phyloP scores from a whole-genome alignment of 495 filamentous ascomycete species.

The Penicillium argentinense region DNA sequence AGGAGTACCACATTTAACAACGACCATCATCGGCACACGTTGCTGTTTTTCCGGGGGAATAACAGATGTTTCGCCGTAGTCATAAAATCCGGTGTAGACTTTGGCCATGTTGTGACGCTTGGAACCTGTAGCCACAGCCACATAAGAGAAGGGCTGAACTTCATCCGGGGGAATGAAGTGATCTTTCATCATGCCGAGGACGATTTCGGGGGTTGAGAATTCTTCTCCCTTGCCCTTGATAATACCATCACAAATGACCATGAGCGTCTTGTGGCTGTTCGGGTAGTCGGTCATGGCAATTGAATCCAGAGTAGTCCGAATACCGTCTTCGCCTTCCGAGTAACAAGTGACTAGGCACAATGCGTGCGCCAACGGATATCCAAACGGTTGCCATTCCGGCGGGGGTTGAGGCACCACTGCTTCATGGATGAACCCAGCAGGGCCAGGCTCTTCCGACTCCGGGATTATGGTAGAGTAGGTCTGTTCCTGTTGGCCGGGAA shows the following conservation, averaged over 20 bases:
- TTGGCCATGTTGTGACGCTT: slow-evolving; percentile 99
- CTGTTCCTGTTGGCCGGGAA: slow-evolving; percentile 39
- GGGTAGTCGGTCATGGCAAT: slow-evolving; percentile 98
- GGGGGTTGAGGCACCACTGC: slow-evolving; percentile 97
- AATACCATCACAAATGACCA: slow-evolving; percentile 96
- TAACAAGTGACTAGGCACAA: slow-evolving; percentile 97
- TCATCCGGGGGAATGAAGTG: slow-evolving; percentile 74
- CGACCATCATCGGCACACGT: slow-evolving; percentile 97
- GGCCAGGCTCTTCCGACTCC: slow-evolving; percentile 73
- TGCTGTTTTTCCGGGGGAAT: slow-evolving; percentile 89
- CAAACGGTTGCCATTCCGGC: slow-evolving; percentile 93
- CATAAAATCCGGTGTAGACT: slow-evolving; percentile 96
- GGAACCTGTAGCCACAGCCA: slow-evolving; percentile 91
- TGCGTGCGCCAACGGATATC: slow-evolving; percentile 88
- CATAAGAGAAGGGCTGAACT: slow-evolving; percentile 88
- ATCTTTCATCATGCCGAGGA: slow-evolving; percentile 92
- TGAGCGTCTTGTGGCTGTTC: slow-evolving; percentile 95
- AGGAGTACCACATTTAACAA: slow-evolving; percentile 94
- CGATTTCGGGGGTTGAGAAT: slow-evolving; percentile 85
- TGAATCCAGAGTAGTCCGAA: slow-evolving; percentile 93
- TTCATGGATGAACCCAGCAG: slow-evolving; percentile 92
- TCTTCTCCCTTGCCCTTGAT: slow-evolving; percentile 95
- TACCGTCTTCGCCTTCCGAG: slow-evolving; percentile 90
- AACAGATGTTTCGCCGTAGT: slow-evolving; percentile 79
- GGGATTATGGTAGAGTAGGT: slow-evolving; percentile 55